Evolutionary conservation across 768 basidiomycete genomes (phyloP).

Genomic region (Amanita pseudoporphyria): DNA sequence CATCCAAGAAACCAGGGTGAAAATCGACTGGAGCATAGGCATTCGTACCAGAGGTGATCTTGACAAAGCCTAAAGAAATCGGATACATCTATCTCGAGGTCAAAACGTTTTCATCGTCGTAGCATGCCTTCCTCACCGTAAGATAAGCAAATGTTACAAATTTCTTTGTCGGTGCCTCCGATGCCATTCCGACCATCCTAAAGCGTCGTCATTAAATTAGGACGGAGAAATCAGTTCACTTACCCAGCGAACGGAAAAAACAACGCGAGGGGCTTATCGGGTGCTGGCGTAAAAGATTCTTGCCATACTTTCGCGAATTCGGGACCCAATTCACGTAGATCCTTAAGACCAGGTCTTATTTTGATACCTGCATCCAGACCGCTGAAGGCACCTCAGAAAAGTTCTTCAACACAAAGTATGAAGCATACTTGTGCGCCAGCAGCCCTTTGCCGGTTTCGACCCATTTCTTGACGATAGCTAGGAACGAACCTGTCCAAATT

Average conservation of each 20-base stretch:
- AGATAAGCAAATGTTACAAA: constrained; percentile 17
- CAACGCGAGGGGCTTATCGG: constrained; percentile 47
- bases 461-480: constrained; percentile 21
- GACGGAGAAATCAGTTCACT: too few relatives aligned
- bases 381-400: constrained; percentile 22
- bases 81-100: constrained; percentile 30
- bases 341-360: constrained; percentile 38
- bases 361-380: constrained; percentile 48
- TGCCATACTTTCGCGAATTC: constrained; percentile 41
- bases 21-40: constrained; percentile 33
- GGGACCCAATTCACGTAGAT: constrained; percentile 40
- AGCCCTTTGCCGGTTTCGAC: constrained; percentile 30
- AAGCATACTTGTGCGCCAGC: constrained; percentile 45
- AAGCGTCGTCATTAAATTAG: constrained; percentile 9
- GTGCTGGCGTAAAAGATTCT: constrained; percentile 34
- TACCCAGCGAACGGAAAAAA: constrained; percentile 33
- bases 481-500: too few relatives aligned
- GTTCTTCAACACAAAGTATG: neutral
- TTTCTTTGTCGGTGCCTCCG: constrained; percentile 16
- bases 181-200: too few relatives aligned
- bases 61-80: constrained; percentile 34
- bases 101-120: too few relatives aligned
- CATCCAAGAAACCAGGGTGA: constrained; percentile 33
- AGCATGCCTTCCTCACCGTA: constrained; percentile 9
- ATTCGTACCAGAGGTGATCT: constrained; percentile 34